Conservation (phyloP, 2,329 filamentous ascomycete genomes). For the Alternaria metachromatica region DNA sequence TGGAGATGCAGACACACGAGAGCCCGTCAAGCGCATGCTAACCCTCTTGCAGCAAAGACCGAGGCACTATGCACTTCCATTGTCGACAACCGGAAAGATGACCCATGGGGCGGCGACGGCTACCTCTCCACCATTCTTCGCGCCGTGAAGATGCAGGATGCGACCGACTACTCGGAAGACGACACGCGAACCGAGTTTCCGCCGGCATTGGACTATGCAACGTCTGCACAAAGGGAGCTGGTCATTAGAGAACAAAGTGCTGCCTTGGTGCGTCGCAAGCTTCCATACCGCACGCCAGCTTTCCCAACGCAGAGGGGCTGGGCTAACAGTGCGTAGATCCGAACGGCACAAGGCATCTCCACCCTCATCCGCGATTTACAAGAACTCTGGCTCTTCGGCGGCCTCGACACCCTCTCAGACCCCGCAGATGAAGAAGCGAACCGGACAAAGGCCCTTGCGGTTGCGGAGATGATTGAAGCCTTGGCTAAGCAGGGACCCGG, state of each 20-base stretch:
- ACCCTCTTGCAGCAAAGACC: slow-evolving; percentile 43
- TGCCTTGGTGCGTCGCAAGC: slow-evolving; percentile 57
- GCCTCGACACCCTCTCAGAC: slow-evolving; percentile 61
- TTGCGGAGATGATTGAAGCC: slow-evolving; percentile 32
- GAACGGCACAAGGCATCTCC: slow-evolving; percentile 67
- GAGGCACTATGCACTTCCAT: slow-evolving; percentile 50
- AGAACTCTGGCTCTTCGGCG: slow-evolving; percentile 71
- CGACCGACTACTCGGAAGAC: slow-evolving; percentile 19
- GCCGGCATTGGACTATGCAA: slow-evolving; percentile 58
- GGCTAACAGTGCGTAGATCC: slow-evolving; percentile 51
- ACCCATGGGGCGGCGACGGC: slow-evolving; percentile 31
- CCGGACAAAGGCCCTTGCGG: slow-evolving; percentile 21
- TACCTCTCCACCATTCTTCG: slow-evolving; percentile 63
- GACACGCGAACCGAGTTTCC: slow-evolving; percentile 12
- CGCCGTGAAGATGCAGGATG: slow-evolving; percentile 58
- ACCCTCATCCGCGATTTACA: slow-evolving; percentile 67
- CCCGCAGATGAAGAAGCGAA: slow-evolving; percentile 34
- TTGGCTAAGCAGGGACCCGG: slow-evolving; percentile 24
- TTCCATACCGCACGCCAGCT: not conserved
- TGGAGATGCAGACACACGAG: not conserved
- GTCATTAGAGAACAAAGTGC: slow-evolving; percentile 66
- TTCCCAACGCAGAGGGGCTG: not conserved
- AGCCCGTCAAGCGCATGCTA: not conserved
- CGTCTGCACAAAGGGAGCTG: slow-evolving; percentile 64
- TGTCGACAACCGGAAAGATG: slow-evolving; percentile 54